phyloP scores from a whole-genome alignment of 768 basidiomycete species.

The Trametes meyenii region DNA sequence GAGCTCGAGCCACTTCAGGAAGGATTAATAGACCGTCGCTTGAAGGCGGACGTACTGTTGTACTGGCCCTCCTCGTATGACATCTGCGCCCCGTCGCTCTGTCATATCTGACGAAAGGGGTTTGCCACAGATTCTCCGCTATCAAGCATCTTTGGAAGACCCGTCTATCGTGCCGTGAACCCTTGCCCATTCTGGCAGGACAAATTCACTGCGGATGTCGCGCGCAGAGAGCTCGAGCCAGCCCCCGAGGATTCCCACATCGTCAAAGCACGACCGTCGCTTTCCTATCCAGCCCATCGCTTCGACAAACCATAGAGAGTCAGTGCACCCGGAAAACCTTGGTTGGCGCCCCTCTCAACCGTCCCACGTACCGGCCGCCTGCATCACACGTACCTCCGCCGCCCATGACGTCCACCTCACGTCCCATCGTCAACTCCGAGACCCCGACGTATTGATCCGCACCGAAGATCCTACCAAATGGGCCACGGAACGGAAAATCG shows the following conservation, averaged over 20 bases:
- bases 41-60: too few relatives aligned
- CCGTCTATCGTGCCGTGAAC: too few relatives aligned
- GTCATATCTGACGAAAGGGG: too few relatives aligned
- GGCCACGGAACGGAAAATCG: slow-evolving; percentile 49
- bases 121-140: too few relatives aligned
- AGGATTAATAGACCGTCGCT: too few relatives aligned
- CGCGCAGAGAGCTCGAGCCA: not conserved
- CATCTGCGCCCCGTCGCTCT: too few relatives aligned
- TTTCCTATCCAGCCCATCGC: not conserved
- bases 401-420: slow-evolving; percentile 10
- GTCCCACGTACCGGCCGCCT: not conserved
- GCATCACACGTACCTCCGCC: slow-evolving; percentile 19
- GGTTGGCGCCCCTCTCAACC: not conserved
- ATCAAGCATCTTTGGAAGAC: too few relatives aligned
- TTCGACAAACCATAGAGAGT: not conserved
- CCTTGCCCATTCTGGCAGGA: too few relatives aligned
- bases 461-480: slow-evolving; percentile 61
- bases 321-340: not conserved
- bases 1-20: too few relatives aligned
- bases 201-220: not conserved
- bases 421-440: slow-evolving; percentile 36
- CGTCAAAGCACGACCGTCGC: not conserved
- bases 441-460: slow-evolving; percentile 68
- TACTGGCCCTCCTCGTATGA: too few relatives aligned
- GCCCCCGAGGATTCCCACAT: not conserved